These are phyloP conservation scores for Gossypium sturtianum DNA, from an alignment of 345 rosid species.

Conservation along the genomic window DNA sequence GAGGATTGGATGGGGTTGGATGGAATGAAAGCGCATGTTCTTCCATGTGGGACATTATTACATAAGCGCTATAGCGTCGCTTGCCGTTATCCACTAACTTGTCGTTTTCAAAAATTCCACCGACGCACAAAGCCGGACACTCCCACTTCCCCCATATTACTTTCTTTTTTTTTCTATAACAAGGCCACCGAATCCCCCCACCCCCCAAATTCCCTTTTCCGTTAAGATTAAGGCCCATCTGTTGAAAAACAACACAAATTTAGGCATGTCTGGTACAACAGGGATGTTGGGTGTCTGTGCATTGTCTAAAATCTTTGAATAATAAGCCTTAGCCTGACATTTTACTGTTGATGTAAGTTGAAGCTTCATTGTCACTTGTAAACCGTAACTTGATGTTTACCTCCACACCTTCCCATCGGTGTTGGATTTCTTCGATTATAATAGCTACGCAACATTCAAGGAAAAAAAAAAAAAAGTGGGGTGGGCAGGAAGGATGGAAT, in stretches of 20 bases:
- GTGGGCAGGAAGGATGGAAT: not conserved
- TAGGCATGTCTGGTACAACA: not conserved
- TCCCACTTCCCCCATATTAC: too few species aligned
- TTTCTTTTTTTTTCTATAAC: not conserved
- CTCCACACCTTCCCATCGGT: not conserved
- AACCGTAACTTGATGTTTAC: not conserved
- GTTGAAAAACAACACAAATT: not conserved
- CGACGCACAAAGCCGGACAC: not conserved
- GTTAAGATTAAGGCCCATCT: not conserved
- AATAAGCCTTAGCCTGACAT: not conserved
- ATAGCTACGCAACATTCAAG: not conserved
- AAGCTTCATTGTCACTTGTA: not conserved
- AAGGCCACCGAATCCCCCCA: not conserved
- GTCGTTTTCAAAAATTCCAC: slow-evolving; percentile 14
- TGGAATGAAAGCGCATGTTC: slow-evolving; percentile 3
- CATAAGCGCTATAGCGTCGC: not conserved
- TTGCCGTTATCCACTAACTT: slow-evolving; percentile 9
- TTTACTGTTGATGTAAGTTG: not conserved
- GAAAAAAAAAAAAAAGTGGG: not conserved
- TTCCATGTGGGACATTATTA: slow-evolving; percentile 1
- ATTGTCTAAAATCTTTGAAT: not conserved
- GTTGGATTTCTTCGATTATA: not conserved
- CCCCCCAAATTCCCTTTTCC: not conserved
- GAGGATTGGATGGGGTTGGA: not conserved
- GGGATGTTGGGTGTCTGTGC: not conserved